A percentile compares a stretch with the other conserved stretches of the same genome.
Conservation (phyloP, 2,329 filamentous ascomycete species). For the Fusarium sp. region DNA sequence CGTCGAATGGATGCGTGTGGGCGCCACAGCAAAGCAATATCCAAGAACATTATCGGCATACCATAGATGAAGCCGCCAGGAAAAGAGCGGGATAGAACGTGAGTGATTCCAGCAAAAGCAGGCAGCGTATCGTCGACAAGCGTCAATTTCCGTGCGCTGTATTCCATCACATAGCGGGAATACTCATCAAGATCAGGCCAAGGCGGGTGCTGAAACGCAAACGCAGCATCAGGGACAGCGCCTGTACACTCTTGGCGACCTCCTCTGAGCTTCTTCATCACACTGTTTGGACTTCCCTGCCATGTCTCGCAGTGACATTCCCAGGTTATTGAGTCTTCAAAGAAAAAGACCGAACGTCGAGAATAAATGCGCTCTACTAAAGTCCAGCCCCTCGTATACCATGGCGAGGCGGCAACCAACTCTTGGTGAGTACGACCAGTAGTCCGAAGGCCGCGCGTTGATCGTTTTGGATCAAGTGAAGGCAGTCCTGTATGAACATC, state of each 20-base stretch:
- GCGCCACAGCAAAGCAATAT: constrained; percentile 59
- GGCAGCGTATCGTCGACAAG: constrained; percentile 56
- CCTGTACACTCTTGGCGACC: constrained; percentile 50
- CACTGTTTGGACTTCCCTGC: constrained; percentile 50
- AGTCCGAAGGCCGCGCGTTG: constrained; percentile 42
- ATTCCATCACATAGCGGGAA: constrained; percentile 58
- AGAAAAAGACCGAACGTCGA: constrained; percentile 57
- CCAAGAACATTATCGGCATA: constrained; percentile 60
- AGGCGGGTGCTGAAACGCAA: constrained; percentile 55
- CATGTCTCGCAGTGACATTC: constrained; percentile 60
- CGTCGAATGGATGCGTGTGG: constrained; percentile 57
- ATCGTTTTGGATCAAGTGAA: constrained; percentile 51
- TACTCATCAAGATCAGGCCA: constrained; percentile 62
- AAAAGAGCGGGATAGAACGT: constrained; percentile 56
- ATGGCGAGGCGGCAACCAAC: constrained; percentile 53
- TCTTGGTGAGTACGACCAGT: constrained; percentile 52
- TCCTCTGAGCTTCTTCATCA: constrained; percentile 49
- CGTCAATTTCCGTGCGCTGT: constrained; percentile 55
- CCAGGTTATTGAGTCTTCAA: constrained; percentile 58
- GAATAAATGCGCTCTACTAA: constrained; percentile 58
- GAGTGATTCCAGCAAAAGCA: constrained; percentile 58
- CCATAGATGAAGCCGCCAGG: constrained; percentile 59
- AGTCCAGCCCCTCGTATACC: constrained; percentile 58
- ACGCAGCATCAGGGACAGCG: constrained; percentile 47
- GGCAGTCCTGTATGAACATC: constrained; percentile 54